These are phyloP conservation scores for Lepiota venenata DNA, from an alignment of 768 basidiomycete species.

Conservation along the genomic window DNA sequence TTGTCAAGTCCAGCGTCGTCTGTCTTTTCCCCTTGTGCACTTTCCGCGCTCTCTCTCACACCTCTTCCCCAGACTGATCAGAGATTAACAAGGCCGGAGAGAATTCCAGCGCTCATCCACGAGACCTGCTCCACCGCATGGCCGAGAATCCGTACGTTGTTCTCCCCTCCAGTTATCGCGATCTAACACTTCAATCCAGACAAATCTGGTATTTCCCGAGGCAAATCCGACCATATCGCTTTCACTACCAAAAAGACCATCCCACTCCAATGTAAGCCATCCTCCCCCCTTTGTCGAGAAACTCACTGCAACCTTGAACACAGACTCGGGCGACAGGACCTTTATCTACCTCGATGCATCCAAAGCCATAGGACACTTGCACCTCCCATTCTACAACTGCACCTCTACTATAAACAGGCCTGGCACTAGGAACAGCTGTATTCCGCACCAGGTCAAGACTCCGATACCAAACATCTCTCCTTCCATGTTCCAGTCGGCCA, in stretches of 20 bases:
- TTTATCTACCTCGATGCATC: conserved; percentile 1
- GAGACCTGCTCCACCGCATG: neutral
- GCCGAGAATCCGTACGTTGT: conserved; percentile 1
- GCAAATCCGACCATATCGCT: neutral
- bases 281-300: neutral
- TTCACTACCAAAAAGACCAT: neutral
- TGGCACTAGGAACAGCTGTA: neutral
- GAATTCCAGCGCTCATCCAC: neutral
- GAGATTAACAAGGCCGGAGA: neutral
- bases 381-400: neutral
- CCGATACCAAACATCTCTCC: neutral
- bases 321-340: neutral
- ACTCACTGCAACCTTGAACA: too few species aligned
- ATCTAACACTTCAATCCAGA: neutral
- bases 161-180: too few species aligned
- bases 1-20: neutral
- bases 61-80: neutral
- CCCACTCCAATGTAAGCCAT: neutral
- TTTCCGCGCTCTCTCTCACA: neutral
- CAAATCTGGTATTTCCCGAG: neutral
- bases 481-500: neutral
- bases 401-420: neutral
- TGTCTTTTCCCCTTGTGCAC: neutral
- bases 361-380: neutral
- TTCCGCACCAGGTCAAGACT: neutral